A percentile compares a stretch with the other conserved stretches of the same genome.
phyloP scores from a whole-genome alignment of 2,329 filamentous ascomycete genomes.

The Nemania sp. region DNA sequence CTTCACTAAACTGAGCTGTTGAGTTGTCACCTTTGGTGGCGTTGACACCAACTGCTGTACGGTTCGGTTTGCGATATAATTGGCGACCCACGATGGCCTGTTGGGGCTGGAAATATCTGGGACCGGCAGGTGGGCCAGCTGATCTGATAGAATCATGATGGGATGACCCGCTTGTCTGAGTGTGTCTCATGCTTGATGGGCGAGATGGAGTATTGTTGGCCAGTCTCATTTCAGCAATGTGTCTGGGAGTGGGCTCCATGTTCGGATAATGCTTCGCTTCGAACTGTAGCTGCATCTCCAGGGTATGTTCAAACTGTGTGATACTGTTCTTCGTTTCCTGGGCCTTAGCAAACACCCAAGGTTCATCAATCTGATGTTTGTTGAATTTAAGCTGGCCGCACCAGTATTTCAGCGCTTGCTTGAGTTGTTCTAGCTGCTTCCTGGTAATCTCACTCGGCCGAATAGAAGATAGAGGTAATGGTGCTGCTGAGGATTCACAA shows the following conservation, averaged over 20 bases:
- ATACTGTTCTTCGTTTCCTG: constrained; percentile 50
- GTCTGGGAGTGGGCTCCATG: constrained; percentile 22
- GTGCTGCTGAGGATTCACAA: constrained; percentile 22
- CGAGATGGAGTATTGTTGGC: constrained; percentile 30
- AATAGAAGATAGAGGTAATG: constrained; percentile 60
- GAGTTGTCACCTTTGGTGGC: constrained; percentile 31
- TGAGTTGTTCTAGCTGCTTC: constrained; percentile 58
- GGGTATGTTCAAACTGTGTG: constrained; percentile 55
- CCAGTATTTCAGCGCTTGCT: constrained; percentile 56
- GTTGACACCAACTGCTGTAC: constrained; percentile 34
- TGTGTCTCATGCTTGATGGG: constrained; percentile 34
- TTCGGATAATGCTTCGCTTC: constrained; percentile 24
- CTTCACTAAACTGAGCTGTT: constrained; percentile 27
- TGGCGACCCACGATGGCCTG: constrained; percentile 15
- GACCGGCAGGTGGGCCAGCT: constrained; percentile 11
- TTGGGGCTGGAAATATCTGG: constrained; percentile 24
- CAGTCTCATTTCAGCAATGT: constrained; percentile 16
- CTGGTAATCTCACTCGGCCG: constrained; percentile 63
- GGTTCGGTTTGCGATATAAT: constrained; percentile 21
- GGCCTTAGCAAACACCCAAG: constrained; percentile 32
- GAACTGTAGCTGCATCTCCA: constrained; percentile 39
- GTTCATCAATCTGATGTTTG: constrained; percentile 62
- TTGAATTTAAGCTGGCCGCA: constrained; percentile 65
- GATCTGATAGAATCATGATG: constrained; percentile 30
- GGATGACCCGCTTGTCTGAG: constrained; percentile 29